phyloP scores from a whole-genome alignment of 2,329 filamentous ascomycete genomes.

The Aspergillus aculeatinus region DNA sequence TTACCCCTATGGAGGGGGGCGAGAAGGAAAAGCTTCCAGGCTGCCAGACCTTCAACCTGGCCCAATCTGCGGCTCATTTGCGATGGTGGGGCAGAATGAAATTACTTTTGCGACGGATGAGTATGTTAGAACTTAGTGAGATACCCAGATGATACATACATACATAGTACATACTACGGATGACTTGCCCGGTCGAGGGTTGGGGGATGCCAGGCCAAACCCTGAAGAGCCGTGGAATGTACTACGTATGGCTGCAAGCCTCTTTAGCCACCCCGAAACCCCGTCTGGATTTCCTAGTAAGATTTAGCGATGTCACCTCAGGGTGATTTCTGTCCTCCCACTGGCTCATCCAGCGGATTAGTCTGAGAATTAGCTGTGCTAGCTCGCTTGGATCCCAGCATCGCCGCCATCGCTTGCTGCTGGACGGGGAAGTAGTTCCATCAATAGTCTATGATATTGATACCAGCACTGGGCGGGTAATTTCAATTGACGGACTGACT shows the following conservation, averaged over 20 bases:
- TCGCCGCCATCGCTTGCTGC: no score
- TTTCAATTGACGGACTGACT: background rate
- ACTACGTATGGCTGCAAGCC: slow-evolving; percentile 1
- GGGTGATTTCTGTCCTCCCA: background rate
- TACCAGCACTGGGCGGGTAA: background rate
- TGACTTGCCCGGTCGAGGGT: no score
- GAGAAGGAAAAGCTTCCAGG: background rate
- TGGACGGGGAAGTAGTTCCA: background rate
- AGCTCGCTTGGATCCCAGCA: slow-evolving; percentile 2
- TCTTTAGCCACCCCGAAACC: background rate
- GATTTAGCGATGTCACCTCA: slow-evolving; percentile 5
- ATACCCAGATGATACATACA: background rate
- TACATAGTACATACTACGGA: background rate
- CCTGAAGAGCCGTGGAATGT: slow-evolving; percentile 5
- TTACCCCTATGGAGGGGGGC: slow-evolving; percentile 5
- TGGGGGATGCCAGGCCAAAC: background rate
- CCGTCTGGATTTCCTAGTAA: background rate
- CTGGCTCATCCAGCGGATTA: slow-evolving; percentile 1
- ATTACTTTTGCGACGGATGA: background rate
- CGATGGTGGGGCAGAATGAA: slow-evolving; percentile 5
- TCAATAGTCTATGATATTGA: background rate
- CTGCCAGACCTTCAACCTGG: slow-evolving; percentile 1
- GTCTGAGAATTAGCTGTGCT: background rate
- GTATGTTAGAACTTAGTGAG: no score
- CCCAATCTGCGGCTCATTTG: slow-evolving; percentile 9